Conservation (phyloP, 441 rosid genomes). For the Viola pubescens region DNA sequence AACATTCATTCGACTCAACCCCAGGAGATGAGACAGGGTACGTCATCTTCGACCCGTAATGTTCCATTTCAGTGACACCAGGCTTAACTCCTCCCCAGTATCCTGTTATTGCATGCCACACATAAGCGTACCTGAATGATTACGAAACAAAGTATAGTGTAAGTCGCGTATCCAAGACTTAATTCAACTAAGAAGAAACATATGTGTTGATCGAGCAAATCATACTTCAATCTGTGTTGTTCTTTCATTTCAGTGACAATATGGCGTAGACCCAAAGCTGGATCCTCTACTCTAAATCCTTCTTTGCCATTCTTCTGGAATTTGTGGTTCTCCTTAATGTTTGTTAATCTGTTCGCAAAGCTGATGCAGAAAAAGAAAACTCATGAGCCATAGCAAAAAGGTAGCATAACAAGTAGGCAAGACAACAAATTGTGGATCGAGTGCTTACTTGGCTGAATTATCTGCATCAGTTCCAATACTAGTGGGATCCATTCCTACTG, state of each 20-base stretch:
- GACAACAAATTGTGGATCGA: background rate
- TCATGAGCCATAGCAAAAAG: background rate
- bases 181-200: background rate
- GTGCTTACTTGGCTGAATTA: constrained; percentile 54
- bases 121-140: constrained; percentile 39
- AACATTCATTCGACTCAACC: constrained; percentile 37
- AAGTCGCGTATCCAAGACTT: background rate
- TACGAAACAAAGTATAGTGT: background rate
- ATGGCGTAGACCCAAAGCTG: constrained; percentile 42
- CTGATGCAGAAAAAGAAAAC: constrained; percentile 21
- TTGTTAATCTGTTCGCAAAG: constrained; percentile 47
- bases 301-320: constrained; percentile 53
- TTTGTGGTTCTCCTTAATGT: constrained; percentile 54
- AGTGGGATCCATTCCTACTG: constrained; percentile 52
- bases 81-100: constrained; percentile 66
- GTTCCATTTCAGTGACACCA: constrained; percentile 40
- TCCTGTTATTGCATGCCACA: constrained; percentile 71
- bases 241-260: constrained; percentile 38
- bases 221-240: constrained; percentile 33
- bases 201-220: background rate
- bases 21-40: constrained; percentile 55
- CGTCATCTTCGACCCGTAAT: constrained; percentile 43
- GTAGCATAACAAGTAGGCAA: background rate
- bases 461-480: constrained; percentile 39
- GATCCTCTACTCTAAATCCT: constrained; percentile 45